Base-by-base conservation (phyloP, 2,329 filamentous ascomycete genomes). In the Aureobasidium leucospermi region DNA sequence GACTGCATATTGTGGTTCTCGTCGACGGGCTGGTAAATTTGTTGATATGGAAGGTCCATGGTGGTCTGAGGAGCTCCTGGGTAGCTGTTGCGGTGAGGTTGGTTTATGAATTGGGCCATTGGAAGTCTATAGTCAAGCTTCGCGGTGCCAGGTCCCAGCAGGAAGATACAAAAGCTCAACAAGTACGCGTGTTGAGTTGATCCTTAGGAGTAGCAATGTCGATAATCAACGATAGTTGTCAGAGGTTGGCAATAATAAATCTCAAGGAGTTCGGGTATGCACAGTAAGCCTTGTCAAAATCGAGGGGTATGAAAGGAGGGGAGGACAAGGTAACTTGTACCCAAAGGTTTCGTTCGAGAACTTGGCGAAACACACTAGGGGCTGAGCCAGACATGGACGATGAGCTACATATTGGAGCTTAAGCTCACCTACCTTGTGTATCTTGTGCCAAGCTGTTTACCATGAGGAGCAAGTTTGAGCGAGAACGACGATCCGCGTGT, bases 241-340 rank as follows among this genome's bases (percentile, higher is more conserved):
- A 32, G 32, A 38, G 15, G 13, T 10, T 38, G 15, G 11, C n/a
- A 45, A 41, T 19, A 29, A 57, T 46, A 57, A 46, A 29, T 16
- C 52, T 57, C 28, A 16, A 57, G 41, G 32, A 28, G 39, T 11
- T 46, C 31, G 41, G 15, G 11, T 29, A 57, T 45, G 52, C 34
- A 47, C 23, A 39, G 43, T 48, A 47, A 58, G 55, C 55, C 55
- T 48, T 39, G 43, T 41, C 23, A 32, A 47, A 47, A 58, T 41
- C 55, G 55, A 58, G 43, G 34, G 19, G 42, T 58, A 34, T 41
- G 11, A 19, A 58, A 41, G 43, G 55, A 58, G 55, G 55, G 55
- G 55, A 58, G 43, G 15, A 32, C 43, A 47, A 58, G 34, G 55
- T 58, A 32, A 43, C 55, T 58, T 58, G 55, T 58, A 58, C 10